phyloP scores from a whole-genome alignment of 192 early-diverging fungal species.

The Oehlia diaphana region DNA sequence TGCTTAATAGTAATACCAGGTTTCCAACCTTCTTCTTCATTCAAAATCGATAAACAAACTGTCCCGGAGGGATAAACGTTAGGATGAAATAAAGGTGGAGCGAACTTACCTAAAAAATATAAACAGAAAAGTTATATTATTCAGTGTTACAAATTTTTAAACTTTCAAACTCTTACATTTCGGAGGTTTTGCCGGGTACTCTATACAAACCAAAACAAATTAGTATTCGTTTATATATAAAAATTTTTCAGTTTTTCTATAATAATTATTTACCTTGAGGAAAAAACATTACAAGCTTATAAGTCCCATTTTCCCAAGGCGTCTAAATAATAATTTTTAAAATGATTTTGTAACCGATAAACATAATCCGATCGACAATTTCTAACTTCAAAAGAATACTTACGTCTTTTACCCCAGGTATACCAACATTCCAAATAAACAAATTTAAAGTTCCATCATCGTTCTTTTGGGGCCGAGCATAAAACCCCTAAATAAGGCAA shows the following conservation, averaged over 20 bases:
- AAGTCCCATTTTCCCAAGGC: slow-evolving; percentile 88
- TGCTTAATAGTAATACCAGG: slow-evolving; percentile 96
- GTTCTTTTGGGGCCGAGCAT: slow-evolving; percentile 85
- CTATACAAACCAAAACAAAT: slow-evolving; percentile 21
- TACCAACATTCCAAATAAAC: slow-evolving; percentile 43
- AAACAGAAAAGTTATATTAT: not conserved
- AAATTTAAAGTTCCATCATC: slow-evolving; percentile 56
- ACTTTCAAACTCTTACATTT: slow-evolving; percentile 36
- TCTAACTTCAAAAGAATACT: slow-evolving; percentile 8
- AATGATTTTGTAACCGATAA: not conserved
- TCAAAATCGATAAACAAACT: slow-evolving; percentile 95
- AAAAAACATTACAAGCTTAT: slow-evolving; percentile 80
- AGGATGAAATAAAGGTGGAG: slow-evolving; percentile 83
- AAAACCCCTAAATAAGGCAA: slow-evolving; percentile 70
- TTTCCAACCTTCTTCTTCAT: slow-evolving; percentile 94
- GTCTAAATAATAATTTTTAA: slow-evolving; percentile 48
- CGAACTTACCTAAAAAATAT: slow-evolving; percentile 60
- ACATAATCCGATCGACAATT: not conserved
- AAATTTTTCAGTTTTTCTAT: slow-evolving; percentile 13
- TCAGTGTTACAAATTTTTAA: not conserved
- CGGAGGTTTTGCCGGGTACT: slow-evolving; percentile 49
- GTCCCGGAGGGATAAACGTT: slow-evolving; percentile 98
- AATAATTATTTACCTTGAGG: slow-evolving; percentile 63
- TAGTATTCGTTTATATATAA: not conserved
- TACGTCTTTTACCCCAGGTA: slow-evolving; percentile 54